Evolutionary conservation across 73 alveolate genomes (phyloP), one percentile per base, ranked within the genome.

Genomic region (Paramecium sonneborni): DNA sequence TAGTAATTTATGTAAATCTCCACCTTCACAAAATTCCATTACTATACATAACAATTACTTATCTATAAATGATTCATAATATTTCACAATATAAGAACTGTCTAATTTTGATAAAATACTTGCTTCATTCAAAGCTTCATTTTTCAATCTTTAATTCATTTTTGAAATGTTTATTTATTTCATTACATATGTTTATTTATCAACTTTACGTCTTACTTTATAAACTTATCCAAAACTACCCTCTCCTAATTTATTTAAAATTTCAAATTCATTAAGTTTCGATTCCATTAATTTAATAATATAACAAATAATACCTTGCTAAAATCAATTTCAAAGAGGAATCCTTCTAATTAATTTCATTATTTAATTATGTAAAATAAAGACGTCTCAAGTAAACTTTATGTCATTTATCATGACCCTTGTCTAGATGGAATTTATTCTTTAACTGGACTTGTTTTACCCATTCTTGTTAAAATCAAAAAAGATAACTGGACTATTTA

Each of bases 21-120:
- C 99, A 32, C 96, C 93, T 82, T 95, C 98, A 58, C 99, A 96
- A 92, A 93, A 97, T 92, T 97, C 99, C 99, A 97, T 97, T 41
- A 97, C 94, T 6, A 95, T 91, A 76, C 96, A 92, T 28, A 90
- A 92, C 89, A 93, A 76, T 70, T 87, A 92, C 44, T 93, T 95
- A 76, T 93, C 96, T 26, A 96, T 86, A 70, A 97, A 97, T 14
- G 99, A 95, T 84, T 97, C 99, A 76, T 67, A 86, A 90, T 97
- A 97, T 68, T 88, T 92, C 24, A 97, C 99, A 21, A 97, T 94
- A 76, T 97, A 96, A 23, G 96, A 96, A 74, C 96, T 94, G 57
- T 92, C 89, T 15, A 97, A 57, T 28, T 90, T 74, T 18, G 98
- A 96, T 82, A 96, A 89, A 41, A 97, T 93, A 67, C 89, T 93